phyloP scores from a whole-genome alignment of 1,284 basidiomycete genomes.

The Phaffia rhodozyma region DNA sequence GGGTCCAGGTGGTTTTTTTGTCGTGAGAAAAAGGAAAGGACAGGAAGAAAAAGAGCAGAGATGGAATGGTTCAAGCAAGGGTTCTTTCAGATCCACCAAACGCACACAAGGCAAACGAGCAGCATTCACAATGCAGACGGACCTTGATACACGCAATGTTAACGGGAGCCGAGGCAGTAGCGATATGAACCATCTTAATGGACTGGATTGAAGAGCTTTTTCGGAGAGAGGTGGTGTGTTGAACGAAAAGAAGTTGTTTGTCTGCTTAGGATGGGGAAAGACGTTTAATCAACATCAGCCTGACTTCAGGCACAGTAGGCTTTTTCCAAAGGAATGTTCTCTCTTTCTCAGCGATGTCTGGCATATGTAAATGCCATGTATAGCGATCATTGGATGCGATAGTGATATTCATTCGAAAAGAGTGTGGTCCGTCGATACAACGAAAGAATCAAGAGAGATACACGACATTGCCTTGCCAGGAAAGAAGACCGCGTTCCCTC shows the following conservation, averaged over 20 bases:
- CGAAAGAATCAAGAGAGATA: not conserved
- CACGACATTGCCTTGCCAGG: not conserved
- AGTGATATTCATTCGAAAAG: not conserved
- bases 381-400: not conserved
- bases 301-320: too few relatives aligned
- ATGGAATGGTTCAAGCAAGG: not conserved
- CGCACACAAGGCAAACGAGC: not conserved
- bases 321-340: too few relatives aligned
- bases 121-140: slow-evolving; percentile 24
- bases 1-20: slow-evolving; percentile 5
- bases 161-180: slow-evolving; percentile 83
- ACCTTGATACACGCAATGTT: slow-evolving; percentile 96
- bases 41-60: not conserved
- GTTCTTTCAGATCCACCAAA: not conserved
- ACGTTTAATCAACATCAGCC: too few relatives aligned
- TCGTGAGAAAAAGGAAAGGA: not conserved
- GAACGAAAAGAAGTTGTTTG: too few relatives aligned
- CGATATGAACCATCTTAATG: slow-evolving; percentile 49
- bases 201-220: not conserved
- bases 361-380: not conserved
- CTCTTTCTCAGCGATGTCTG: not conserved
- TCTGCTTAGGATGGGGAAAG: too few relatives aligned
- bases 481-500: too few relatives aligned
- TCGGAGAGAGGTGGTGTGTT: too few relatives aligned
- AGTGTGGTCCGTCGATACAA: not conserved